Conservation (phyloP, 148 eudicot species). For the Nyssa sinensis region DNA sequence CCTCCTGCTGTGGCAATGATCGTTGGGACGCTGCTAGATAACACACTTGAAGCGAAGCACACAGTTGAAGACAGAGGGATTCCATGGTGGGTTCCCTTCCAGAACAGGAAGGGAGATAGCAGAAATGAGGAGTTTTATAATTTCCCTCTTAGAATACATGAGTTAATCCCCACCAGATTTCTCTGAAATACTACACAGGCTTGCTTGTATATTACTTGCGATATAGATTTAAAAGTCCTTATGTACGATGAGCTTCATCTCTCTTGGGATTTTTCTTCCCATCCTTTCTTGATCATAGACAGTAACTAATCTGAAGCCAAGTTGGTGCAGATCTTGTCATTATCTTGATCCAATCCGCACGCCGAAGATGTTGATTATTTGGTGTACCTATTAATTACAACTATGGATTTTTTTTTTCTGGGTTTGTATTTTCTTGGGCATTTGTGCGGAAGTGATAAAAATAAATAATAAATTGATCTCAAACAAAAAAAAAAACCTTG, state of each 20-base stretch:
- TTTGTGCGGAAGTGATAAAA: too few relatives aligned
- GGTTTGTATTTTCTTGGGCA: too few relatives aligned
- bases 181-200: conserved; percentile 27
- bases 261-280: background rate
- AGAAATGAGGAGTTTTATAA: conserved; percentile 91
- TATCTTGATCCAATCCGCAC: too few relatives aligned
- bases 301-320: too few relatives aligned
- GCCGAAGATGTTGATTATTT: too few relatives aligned
- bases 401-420: too few relatives aligned
- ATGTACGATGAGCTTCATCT: background rate
- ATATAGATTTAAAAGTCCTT: conserved; percentile 1
- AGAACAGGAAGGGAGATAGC: conserved; percentile 63
- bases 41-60: conserved; percentile 56
- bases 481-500: too few relatives aligned
- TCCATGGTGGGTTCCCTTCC: conserved; percentile 91
- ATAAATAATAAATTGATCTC: too few relatives aligned
- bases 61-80: conserved; percentile 60
- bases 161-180: conserved; percentile 69
- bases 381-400: too few relatives aligned
- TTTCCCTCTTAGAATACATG: conserved; percentile 68
- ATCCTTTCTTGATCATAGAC: background rate
- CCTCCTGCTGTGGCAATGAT: conserved; percentile 78
- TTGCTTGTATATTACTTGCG: conserved; percentile 20
- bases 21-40: conserved; percentile 67
- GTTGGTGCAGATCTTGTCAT: too few relatives aligned